Evolutionary conservation across 371 early-diverging fungal species (phyloP).

Genomic region (Apophysomyces sp.): DNA sequence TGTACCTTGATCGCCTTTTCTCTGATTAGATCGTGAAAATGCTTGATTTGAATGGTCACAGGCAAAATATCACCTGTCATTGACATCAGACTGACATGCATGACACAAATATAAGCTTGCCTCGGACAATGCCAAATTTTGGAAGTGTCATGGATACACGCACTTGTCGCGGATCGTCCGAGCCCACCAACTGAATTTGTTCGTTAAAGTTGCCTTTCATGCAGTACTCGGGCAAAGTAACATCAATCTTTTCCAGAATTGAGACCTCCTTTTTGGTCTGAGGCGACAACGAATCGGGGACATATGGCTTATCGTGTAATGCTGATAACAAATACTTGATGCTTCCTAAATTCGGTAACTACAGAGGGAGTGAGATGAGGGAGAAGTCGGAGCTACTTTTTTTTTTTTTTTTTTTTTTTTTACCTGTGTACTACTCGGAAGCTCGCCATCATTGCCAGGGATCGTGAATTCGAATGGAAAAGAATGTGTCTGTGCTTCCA

Average conservation of each 20-base stretch:
- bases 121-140: constrained; percentile 43
- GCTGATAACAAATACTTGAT: constrained; percentile 34
- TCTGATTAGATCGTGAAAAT: constrained; percentile 14
- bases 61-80: constrained; percentile 43
- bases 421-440: constrained; percentile 46
- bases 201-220: constrained; percentile 17
- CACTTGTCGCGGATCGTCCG: constrained; percentile 16
- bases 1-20: constrained; percentile 11
- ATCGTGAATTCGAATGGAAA: constrained; percentile 44
- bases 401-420: constrained; percentile 4
- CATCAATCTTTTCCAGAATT: constrained; percentile 43
- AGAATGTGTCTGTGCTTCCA: constrained; percentile 39
- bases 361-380: neutral
- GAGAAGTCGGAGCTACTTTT: neutral
- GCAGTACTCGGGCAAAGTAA: constrained; percentile 21
- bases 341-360: constrained; percentile 24
- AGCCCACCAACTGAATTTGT: constrained; percentile 13
- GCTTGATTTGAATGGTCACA: constrained; percentile 28
- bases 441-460: constrained; percentile 19
- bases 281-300: constrained; percentile 19
- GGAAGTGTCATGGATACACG: constrained; percentile 27
- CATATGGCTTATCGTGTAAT: constrained; percentile 22
- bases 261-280: constrained; percentile 20
- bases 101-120: constrained; percentile 13
- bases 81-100: neutral